These are phyloP conservation scores for Chaetomium tenue DNA, from an alignment of 495 filamentous ascomycete species.

Conservation along the genomic window DNA sequence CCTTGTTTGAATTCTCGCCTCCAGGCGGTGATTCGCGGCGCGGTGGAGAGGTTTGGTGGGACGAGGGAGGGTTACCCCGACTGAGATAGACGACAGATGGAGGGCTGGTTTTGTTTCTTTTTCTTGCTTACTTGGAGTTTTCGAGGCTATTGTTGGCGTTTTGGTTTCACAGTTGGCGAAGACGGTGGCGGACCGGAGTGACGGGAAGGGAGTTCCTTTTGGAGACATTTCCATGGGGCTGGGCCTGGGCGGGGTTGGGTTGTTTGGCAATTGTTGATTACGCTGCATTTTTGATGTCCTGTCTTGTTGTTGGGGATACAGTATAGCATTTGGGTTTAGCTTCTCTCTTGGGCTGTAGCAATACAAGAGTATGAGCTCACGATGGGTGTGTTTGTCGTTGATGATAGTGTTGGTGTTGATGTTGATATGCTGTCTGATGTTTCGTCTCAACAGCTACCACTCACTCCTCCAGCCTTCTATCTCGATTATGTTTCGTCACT, in stretches of 20 bases:
- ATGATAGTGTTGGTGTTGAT: no score
- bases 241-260: neutral
- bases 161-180: neutral
- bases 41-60: neutral
- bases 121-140: neutral
- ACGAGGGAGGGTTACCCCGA: neutral
- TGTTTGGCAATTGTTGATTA: slow-evolving; percentile 1
- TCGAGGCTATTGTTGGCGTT: neutral
- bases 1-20: neutral
- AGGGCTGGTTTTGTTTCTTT: neutral
- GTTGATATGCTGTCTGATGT: no score
- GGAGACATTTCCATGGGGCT: slow-evolving; percentile 1
- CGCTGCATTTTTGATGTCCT: slow-evolving; percentile 10
- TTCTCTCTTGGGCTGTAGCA: slow-evolving; percentile 13
- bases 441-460: no score
- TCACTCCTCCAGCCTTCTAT: no score
- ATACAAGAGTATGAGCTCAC: slow-evolving; percentile 14
- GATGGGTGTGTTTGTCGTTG: neutral
- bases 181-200: neutral
- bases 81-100: neutral
- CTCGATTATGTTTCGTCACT: no score
- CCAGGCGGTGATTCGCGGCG: slow-evolving; percentile 23
- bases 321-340: slow-evolving; percentile 15
- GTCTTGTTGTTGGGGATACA: slow-evolving; percentile 12
- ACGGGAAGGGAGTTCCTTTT: neutral